A percentile compares a stretch with the other conserved stretches of the same genome.
phyloP scores from a whole-genome alignment of 306 rosid species.

The Echinosophora koreensis region DNA sequence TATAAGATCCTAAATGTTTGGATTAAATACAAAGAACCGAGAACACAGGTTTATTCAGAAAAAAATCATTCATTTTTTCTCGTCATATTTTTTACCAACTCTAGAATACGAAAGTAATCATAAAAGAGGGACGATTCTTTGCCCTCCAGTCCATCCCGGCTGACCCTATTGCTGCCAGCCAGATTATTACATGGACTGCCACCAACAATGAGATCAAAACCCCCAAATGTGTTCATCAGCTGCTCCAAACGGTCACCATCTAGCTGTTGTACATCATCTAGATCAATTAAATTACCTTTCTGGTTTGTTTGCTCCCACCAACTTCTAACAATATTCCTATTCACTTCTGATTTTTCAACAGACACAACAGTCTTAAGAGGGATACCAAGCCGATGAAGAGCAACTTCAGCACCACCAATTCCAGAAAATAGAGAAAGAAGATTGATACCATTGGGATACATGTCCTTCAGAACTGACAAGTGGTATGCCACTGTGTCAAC shows the following conservation, averaged over 20 bases:
- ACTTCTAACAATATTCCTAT: conserved; percentile 76
- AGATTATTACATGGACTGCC: conserved; percentile 98
- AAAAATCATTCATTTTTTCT: conserved; percentile 45
- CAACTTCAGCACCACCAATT: conserved; percentile 96
- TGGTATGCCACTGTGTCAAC: conserved; percentile 96
- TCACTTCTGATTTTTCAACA: conserved; percentile 80
- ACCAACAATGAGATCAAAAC: conserved; percentile 89
- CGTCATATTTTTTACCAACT: conserved; percentile 68
- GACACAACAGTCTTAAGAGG: conserved; percentile 84
- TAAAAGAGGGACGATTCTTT: conserved; percentile 81
- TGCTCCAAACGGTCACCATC: conserved; percentile 63
- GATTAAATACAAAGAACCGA: conserved; percentile 16
- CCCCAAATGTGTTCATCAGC: conserved; percentile 67
- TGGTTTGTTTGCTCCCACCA: conserved; percentile 99
- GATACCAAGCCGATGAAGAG: conserved; percentile 87
- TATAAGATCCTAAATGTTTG: conserved; percentile 31
- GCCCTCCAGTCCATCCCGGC: conserved; percentile 89
- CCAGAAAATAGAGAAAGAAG: conserved; percentile 96
- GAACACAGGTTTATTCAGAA: background rate
- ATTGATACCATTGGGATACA: conserved; percentile 85
- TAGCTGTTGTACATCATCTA: conserved; percentile 70
- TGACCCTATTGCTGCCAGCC: conserved; percentile 89
- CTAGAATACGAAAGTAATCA: conserved; percentile 79
- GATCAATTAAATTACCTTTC: conserved; percentile 71
- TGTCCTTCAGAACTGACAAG: conserved; percentile 77